Evolutionary conservation across 352 stramenopile genomes (phyloP), one percentile per base, ranked within the genome.

Genomic region (Globisporangium radiosum): DNA sequence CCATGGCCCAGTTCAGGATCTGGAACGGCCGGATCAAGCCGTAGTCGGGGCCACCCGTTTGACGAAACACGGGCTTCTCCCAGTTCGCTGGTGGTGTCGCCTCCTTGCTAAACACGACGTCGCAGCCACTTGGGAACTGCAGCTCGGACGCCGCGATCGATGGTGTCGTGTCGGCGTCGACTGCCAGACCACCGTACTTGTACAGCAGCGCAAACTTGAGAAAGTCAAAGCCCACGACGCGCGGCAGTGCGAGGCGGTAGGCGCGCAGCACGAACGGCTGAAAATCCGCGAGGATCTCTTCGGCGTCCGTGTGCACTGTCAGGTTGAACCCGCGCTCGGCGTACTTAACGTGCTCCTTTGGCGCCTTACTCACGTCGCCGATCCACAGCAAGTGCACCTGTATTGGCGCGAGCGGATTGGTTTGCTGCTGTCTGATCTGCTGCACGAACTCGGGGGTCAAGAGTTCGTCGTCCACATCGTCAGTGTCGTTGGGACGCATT

Each of bases 1-100:
- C 47, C 62, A 67, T 67, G 25, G 52, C 62, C 62, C 62, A 67
- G 45, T 68, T 68, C 9, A 68, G 62, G 25, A 68, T 39, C 57
- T 68, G 62, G 43, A 60, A 68, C 39, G 57, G 62, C 1, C 62
- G 57, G 1, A 10, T 52, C 38, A 64, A 17, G 11, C 50, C 50
- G 37, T 68, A 68, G 11, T 38, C 25, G 7, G 47, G 37, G 3
- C 40, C 53, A 5, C 62, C 56, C 0, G 33, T 13, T 4, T 36
- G 6, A 1, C 52, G 62, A 33, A 55, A 68, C 25, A 49, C 50
- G 3, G 62, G 57, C 36, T 56, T 44, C 14, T 36, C 40, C 25
- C 47, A 48, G 11, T 50, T n/a, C 33, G 36, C 2, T 19, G 7
- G 19, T 50, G 52, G 40, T 0, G 15, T 17, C 2, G 33, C 17